Percentiles rank a stretch among this genome's conserved stretches.
These are phyloP conservation scores for Vigna trinervia DNA, from an alignment of 306 rosid genomes.

Conservation along the genomic window DNA sequence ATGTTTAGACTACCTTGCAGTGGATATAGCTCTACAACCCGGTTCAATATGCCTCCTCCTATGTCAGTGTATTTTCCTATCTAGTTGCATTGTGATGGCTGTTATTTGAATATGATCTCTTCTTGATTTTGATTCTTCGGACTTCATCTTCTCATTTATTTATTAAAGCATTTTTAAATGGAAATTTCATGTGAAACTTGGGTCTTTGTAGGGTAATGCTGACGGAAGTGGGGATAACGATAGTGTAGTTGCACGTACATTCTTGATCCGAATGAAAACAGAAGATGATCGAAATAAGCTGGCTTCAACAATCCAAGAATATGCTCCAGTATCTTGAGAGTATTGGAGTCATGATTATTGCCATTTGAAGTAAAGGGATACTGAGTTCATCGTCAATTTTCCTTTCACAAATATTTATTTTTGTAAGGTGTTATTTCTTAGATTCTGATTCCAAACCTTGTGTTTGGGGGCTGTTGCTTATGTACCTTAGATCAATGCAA, in stretches of 20 bases:
- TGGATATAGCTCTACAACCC: not conserved
- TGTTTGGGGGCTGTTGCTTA: constrained; percentile 40
- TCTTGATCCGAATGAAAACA: constrained; percentile 82
- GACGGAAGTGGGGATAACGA: constrained; percentile 59
- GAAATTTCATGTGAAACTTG: constrained; percentile 27
- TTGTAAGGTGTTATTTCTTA: constrained; percentile 29
- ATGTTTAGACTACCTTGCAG: constrained; percentile 29
- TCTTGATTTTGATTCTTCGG: constrained; percentile 28
- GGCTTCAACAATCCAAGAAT: constrained; percentile 83
- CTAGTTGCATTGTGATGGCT: constrained; percentile 14
- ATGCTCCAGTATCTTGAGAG: constrained; percentile 74
- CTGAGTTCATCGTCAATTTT: constrained; percentile 13
- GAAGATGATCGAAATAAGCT: constrained; percentile 86
- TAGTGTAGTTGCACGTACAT: constrained; percentile 78
- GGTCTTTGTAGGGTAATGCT: constrained; percentile 61
- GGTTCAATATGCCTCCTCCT: not conserved
- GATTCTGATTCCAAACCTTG: constrained; percentile 34
- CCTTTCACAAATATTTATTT: not conserved
- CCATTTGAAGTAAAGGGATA: constrained; percentile 30
- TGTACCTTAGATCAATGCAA: constrained; percentile 39
- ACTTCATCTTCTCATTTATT: not conserved
- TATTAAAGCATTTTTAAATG: not conserved
- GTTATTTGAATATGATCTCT: constrained; percentile 22
- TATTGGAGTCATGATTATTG: constrained; percentile 26
- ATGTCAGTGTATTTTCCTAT: not conserved